Evolutionary conservation across 148 eudicot species (phyloP), one percentile per base, ranked within the genome.

Genomic region (Spergularia marina): DNA sequence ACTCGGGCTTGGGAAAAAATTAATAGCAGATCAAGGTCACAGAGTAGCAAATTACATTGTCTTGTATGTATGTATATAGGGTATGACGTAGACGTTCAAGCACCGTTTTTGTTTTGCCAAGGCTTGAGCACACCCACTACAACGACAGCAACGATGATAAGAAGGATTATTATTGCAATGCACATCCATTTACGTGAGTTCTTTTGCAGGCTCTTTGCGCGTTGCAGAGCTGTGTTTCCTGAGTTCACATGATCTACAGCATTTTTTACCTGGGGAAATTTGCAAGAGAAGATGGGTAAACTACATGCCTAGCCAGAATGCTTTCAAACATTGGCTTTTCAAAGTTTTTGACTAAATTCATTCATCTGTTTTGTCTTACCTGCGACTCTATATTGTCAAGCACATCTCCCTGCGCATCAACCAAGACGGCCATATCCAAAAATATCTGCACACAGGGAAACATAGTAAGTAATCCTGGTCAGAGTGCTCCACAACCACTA

Each of bases 151-250:
- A 89, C 80, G 25, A 94, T 75, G 66, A 88, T 80, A 52, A 94
- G 97, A 25, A 94, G 87, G 60, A 91, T 79, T 30, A 91, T 54
- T 34, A 91, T 94, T 12, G 93, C 93, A 39, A 88, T 69, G 78
- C 98, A 94, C 94, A 83, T 94, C 97, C 98, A 94, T 83, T 94
- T 94, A 76, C 98, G 84, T 4, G 94, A 83, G 83, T 80, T 94
- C 77, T 68, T 91, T 54, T 90, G 98, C 59, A 94, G 76, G 53
- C 73, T 91, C 79, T 94, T 94, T 54, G 98, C 91, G 64, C 74
- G 79, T 60, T 87, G 90, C 18, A 91, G 88, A 49, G 97, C 93
- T 11, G 84, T 87, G 71, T 91, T 94, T 41, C 98, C 98, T 5
- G 86, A 76, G 57, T 88, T 93, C 53, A 94, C 98, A 12, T 93